phyloP scores from a whole-genome alignment of 345 rosid species.

The Noccaea bulbosa region DNA sequence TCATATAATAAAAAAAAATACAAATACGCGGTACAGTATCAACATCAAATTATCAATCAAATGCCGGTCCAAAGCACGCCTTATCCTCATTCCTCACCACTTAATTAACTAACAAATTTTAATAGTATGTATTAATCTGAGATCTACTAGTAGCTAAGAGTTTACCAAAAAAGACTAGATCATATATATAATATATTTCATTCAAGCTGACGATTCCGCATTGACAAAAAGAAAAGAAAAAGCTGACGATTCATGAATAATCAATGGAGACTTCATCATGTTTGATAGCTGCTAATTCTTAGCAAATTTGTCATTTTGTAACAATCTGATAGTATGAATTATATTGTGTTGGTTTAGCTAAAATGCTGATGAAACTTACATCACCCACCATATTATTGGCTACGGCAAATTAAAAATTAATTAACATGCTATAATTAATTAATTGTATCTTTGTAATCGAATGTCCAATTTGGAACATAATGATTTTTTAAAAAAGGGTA shows the following conservation, averaged over 20 bases:
- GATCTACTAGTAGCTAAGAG: constrained; percentile 1
- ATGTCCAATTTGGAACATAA: constrained; percentile 7
- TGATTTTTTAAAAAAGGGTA: constrained; percentile 1
- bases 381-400: constrained; percentile 29
- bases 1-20: no score
- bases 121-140: background rate
- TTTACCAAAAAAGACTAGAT: constrained; percentile 17
- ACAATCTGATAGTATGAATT: constrained; percentile 1
- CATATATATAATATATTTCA: background rate
- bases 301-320: constrained; percentile 21
- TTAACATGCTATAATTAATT: background rate
- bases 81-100: background rate
- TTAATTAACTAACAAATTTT: background rate
- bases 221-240: background rate
- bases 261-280: constrained; percentile 28
- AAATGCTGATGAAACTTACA: constrained; percentile 37
- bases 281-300: constrained; percentile 20
- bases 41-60: constrained; percentile 24
- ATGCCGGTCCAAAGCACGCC: constrained; percentile 26
- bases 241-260: constrained; percentile 12
- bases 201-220: constrained; percentile 21
- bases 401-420: background rate
- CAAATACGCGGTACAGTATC: background rate
- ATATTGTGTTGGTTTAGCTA: constrained; percentile 35
- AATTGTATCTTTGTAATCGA: constrained; percentile 1